Evolutionary conservation across 2,329 filamentous ascomycete genomes (phyloP).

Genomic region (Talaromyces islandicus): DNA sequence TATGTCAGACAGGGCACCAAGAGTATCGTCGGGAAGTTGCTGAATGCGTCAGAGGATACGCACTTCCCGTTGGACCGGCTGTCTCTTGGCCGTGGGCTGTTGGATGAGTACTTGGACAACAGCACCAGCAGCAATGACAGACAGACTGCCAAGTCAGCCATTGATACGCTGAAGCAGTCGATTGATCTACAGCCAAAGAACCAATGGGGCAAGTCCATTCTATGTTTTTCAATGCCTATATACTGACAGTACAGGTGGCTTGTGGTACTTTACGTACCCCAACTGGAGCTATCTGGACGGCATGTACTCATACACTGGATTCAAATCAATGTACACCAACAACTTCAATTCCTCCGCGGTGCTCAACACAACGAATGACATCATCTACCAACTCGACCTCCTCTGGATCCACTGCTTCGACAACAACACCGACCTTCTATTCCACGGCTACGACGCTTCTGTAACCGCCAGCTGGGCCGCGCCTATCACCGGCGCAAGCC

Average conservation of each 20-base stretch:
- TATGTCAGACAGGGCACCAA: constrained; percentile 16
- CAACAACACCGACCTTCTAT: constrained; percentile 38
- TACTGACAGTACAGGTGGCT: constrained; percentile 2
- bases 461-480: constrained; percentile 49
- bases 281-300: constrained; percentile 51
- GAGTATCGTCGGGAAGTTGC: constrained; percentile 14
- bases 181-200: constrained; percentile 17
- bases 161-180: constrained; percentile 15
- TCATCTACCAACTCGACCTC: constrained; percentile 42
- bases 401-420: constrained; percentile 41
- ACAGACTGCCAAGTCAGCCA: constrained; percentile 9
- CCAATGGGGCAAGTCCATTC: not conserved
- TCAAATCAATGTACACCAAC: constrained; percentile 30
- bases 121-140: constrained; percentile 7
- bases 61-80: constrained; percentile 17
- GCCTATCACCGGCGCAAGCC: constrained; percentile 44
- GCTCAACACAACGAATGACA: constrained; percentile 39
- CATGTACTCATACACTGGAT: constrained; percentile 46
- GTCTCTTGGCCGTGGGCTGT: constrained; percentile 15
- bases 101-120: constrained; percentile 11
- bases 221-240: not conserved
- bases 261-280: constrained; percentile 34
- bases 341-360: constrained; percentile 32
- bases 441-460: constrained; percentile 51
- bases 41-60: constrained; percentile 16